phyloP scores from a whole-genome alignment of 805 yeast genomes.

The Ogataea sp. region DNA sequence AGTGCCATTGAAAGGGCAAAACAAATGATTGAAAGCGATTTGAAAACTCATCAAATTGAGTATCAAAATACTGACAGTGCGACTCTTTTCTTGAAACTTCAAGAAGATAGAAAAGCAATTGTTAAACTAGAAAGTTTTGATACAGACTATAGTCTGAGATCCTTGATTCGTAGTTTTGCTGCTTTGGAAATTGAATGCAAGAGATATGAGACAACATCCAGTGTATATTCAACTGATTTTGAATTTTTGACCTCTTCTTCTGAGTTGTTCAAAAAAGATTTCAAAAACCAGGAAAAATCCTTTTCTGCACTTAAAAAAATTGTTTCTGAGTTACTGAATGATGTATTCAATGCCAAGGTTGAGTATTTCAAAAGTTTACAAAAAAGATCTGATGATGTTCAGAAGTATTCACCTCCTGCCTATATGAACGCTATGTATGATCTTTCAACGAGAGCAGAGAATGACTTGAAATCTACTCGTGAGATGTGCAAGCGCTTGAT shows the following conservation, averaged over 20 bases:
- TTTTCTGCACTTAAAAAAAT: slow-evolving; percentile 36
- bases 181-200: slow-evolving; percentile 9
- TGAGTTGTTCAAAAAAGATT: slow-evolving; percentile 20
- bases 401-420: slow-evolving; percentile 32
- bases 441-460: slow-evolving; percentile 16
- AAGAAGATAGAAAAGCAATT: background rate
- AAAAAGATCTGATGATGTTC: slow-evolving; percentile 75
- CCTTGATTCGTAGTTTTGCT: background rate
- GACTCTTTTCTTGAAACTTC: background rate
- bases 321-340: slow-evolving; percentile 43
- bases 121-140: background rate
- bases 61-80: slow-evolving; percentile 1
- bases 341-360: slow-evolving; percentile 70
- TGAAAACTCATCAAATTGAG: background rate
- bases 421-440: slow-evolving; percentile 3
- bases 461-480: slow-evolving; percentile 9
- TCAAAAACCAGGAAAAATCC: slow-evolving; percentile 36
- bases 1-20: background rate
- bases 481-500: slow-evolving; percentile 5
- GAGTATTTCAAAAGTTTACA: slow-evolving; percentile 82
- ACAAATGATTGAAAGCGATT: background rate
- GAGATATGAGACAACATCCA: slow-evolving; percentile 5
- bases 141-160: background rate
- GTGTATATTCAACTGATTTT: slow-evolving; percentile 7
- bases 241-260: slow-evolving; percentile 7